Evolutionary conservation across 2,329 filamentous ascomycete genomes (phyloP), one percentile per base, ranked within the genome.

Genomic region (Exophiala bonariae): DNA sequence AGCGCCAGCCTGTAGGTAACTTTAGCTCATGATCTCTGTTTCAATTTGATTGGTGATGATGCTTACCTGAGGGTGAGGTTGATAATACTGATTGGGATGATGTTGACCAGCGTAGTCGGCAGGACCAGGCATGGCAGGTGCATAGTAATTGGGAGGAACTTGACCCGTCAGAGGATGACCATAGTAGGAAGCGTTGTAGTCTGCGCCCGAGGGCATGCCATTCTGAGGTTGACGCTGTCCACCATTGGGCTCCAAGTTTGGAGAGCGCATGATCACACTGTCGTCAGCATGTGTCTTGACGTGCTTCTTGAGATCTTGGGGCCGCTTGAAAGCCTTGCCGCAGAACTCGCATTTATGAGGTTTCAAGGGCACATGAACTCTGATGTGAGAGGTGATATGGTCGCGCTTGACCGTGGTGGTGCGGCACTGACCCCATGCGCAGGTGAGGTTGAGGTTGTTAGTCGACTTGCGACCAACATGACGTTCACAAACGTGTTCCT

Each of bases 321-420:
- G 93, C 26, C 93, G 87, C 82, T 99, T 99, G 80, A 99, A 99
- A 1, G 91, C 91, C 77, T 99, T 99, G 66, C 89, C 89, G 66
- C 93, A 99, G 73, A 96, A 95, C 66, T 96, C 91, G 70, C 93
- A 99, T 73, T 96, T 97, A 77, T 99, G 93, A 59, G 93, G 93
- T 79, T 99, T 99, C 52, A 99, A 77, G 1, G 93, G 93, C n/a
- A 99, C 92, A 68, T 99, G 93, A 44, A 97, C 93, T 57, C 93
- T 89, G 62, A 99, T 96, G 72, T 99, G 93, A 41, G 93, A 97
- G 41, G 93, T 99, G 71, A 99, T 99, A 74, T 99, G 93, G 64
- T 97, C 93, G 63, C 93, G 89, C 80, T 99, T 97, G 67, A 97
- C 92, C 2, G 92, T 97, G 38, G 91, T 96, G 17, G 92, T 97